Base-by-base conservation (phyloP, 2,329 filamentous ascomycete species). In the Penicillium polonicum region DNA sequence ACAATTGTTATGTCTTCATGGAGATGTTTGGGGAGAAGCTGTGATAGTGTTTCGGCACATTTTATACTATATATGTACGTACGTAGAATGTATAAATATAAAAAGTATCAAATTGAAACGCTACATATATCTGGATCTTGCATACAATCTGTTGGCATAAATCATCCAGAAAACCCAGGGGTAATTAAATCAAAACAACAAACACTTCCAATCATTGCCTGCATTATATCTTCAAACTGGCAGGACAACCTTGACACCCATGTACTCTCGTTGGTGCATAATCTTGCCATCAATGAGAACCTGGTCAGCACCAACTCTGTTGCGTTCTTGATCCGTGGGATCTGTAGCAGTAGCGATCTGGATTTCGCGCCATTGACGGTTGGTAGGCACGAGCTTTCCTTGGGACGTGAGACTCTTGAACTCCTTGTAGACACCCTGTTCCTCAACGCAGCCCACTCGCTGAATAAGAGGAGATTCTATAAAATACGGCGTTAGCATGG, bases 351-450 rank as follows among this genome's bases (percentile, higher is more conserved):
- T 80, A 0, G 76, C 67, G 44, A 81, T 80, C 63, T 81, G 78
- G 29, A 80, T 79, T 65, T 82, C 79, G n/a, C 79, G 74, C 79
- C 78, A 82, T 60, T 81, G 71, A 1, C 69, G 65, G 59, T 79
- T 80, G 12, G 77, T 80, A 0, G 79, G 79, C 19, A 80, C 77
- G 7, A 76, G 70, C 23, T 74, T 62, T 6, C 76, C 78, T 41
- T 74, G 59, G 2, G 69, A 68, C 0, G 75, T 80, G 19, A 76
- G 73, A 19, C 68, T 71, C 65, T 78, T 78, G 68, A 79, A 81
- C 44, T 79, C 76, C 38, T 73, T 74, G 65, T 78, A 81, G 4
- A 80, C 73, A 2, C 78, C 78, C 61, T 80, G 77, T 29, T 70
- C 68, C 27, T 70, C 68, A 17, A 80, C 70, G 19, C 76, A 80